Base-by-base conservation (phyloP, 495 filamentous ascomycete genomes). In the Lindgomyces ingoldianus region DNA sequence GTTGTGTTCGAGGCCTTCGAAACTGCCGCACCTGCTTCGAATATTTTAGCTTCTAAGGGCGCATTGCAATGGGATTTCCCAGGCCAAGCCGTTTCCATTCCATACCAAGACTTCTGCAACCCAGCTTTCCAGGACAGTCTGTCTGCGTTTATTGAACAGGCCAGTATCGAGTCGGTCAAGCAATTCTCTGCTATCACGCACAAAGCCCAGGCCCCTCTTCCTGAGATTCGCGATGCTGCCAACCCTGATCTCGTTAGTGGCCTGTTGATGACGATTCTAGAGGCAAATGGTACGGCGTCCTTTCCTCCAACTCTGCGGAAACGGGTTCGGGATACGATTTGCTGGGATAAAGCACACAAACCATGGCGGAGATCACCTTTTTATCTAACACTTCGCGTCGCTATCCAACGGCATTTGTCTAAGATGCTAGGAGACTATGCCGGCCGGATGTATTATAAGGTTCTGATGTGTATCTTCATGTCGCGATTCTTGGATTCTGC, bases 331-430 rank as follows among this genome's bases (percentile, higher is more conserved):
- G 86, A 89, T 56, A 84, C 86, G 22, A 81, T 87, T 0, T 53
- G 9, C 12, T 72, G 51, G 36, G 67, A 70, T 67, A 45, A 74
- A n/a, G 67, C 76, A 6, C 64, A 77, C 19, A 72, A 75, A 4
- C 85, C 85, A 0, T 89, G 85, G 86, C 77, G 85, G 22, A 72
- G 85, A 33, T 73, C 70, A 11, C 78, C 86, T 0, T 75, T 78
- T 41, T 89, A 83, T 82, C 81, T 89, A 3, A 75, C 86, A 0
- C 70, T 88, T 12, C 79, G 86, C 0, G 84, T 89, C 1, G 73
- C 73, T 0, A 64, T 81, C 16, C 77, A 84, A 26, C 78, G 84
- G 0, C 74, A 79, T 10, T 74, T 87, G 0, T 78, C 69, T 44
- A 45, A 77, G 9, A 14, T 67, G 0, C 72, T 83, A 3, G 85